Base-by-base conservation (phyloP, 208 protist genomes). In the Leishmania mexicana region DNA sequence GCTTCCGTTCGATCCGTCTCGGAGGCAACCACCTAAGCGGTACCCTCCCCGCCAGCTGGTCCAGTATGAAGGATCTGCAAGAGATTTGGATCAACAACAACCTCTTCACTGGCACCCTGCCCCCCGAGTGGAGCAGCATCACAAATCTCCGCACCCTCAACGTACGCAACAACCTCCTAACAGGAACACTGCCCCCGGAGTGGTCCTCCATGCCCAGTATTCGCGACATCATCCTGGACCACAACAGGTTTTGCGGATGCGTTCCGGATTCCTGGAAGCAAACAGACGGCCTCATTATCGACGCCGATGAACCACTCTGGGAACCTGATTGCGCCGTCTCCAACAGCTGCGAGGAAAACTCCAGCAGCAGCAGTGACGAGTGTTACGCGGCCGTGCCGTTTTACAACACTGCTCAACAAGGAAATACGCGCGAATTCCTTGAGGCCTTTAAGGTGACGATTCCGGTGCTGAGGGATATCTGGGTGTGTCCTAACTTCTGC, bases 401-500 rank as follows among this genome's bases (percentile, higher is more conserved):
- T 24, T 77, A 67, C 31, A 67, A 4, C 53, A 3, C 47, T 4
- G 74, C 42, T 1, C 70, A 75, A 49, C 70, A 54, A 51, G 6
- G 17, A 2, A 24, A 19, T 35, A 75, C 70, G 13, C 70, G 70
- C 10, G 31, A 21, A 13, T 75, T 75, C 11, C 45, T 75, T 1
- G 70, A 75, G 42, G 70, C 31, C 2, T 49, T 75, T 15, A 49
- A n/a, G 42, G 42, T 31, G 21, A 15, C 70, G 8, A 54, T 75
- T 31, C 40, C 24, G 7, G 10, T 38, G 15, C 42, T 35, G 42
- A 31, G 70, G 42, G 70, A 75, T 0, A 42, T 60, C 15, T 60
- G 31, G 42, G 49, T 49, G 24, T 75, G 70, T 45, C 40, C 70
- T 0, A 75, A 75, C 70, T 51, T 75, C 70, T 75, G 70, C 70